Conservation (phyloP, 2,329 filamentous ascomycete genomes). For the Lasiodiplodia citricola region DNA sequence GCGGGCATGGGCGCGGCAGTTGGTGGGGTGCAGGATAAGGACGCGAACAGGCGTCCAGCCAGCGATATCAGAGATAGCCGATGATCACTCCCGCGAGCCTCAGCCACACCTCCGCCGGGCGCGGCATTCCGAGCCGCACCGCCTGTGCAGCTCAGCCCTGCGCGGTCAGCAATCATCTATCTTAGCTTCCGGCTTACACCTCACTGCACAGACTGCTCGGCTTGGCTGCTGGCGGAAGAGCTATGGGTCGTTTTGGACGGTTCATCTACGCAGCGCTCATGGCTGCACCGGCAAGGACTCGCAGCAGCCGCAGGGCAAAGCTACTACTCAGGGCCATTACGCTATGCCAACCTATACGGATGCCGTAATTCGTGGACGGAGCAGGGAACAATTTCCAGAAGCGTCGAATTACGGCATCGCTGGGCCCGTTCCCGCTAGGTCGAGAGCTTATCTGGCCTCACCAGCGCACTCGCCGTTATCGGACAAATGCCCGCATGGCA, state of each 20-base stretch:
- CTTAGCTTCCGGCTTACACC: not conserved
- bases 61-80: conserved; percentile 2
- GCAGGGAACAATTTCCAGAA: conserved; percentile 15
- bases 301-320: not conserved
- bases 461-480: conserved; percentile 8
- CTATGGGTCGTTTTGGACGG: not conserved
- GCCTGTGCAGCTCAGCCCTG: not conserved
- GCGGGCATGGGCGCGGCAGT: conserved; percentile 9
- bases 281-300: not conserved
- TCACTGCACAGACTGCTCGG: not conserved
- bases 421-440: conserved; percentile 4
- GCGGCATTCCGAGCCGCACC: not conserved
- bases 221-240: not conserved
- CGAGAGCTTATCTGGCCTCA: conserved; percentile 16
- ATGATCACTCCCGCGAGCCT: not conserved
- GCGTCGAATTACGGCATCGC: conserved; percentile 18
- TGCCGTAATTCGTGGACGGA: conserved; percentile 1
- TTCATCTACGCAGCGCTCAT: not conserved
- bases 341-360: conserved; percentile 1
- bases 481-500: not conserved
- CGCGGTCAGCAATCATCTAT: not conserved
- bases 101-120: not conserved
- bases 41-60: conserved; percentile 12
- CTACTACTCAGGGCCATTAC: conserved; percentile 13
- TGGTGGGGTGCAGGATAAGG: conserved; percentile 6